Percentiles rank a stretch among this genome's conserved stretches.
Conservation (phyloP, 1,284 basidiomycete species). For the Malassezia caprae region DNA sequence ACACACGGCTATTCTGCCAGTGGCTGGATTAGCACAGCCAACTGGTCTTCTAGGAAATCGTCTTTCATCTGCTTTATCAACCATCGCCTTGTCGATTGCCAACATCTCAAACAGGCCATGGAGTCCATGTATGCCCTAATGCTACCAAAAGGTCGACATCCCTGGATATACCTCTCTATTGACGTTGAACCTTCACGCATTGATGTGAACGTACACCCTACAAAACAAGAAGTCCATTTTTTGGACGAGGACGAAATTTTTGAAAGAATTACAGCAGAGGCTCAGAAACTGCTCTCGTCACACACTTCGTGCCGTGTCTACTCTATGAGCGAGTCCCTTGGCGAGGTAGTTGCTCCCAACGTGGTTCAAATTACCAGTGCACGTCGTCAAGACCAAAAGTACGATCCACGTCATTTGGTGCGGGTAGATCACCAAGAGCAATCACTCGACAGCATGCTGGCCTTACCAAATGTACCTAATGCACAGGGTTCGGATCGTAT, state of each 20-base stretch:
- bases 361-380: constrained; percentile 8
- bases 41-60: constrained; percentile 77
- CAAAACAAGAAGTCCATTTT: constrained; percentile 93
- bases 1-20: constrained; percentile 48
- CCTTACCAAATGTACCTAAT: constrained; percentile 17
- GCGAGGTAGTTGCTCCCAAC: constrained; percentile 2
- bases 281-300: constrained; percentile 21
- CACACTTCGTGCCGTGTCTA: constrained; percentile 41
- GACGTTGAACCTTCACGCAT: constrained; percentile 75
- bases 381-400: constrained; percentile 12
- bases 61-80: constrained; percentile 92
- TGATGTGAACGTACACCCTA: constrained; percentile 97
- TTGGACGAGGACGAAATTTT: constrained; percentile 82
- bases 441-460: constrained; percentile 69
- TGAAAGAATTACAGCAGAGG: constrained; percentile 58
- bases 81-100: constrained; percentile 84
- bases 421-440: constrained; percentile 76
- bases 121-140: constrained; percentile 75
- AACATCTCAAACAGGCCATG: constrained; percentile 72
- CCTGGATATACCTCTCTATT: constrained; percentile 84
- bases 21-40: constrained; percentile 73
- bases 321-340: constrained; percentile 20
- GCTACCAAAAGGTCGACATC: constrained; percentile 79
- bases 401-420: constrained; percentile 74
- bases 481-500: constrained; percentile 51